These are phyloP conservation scores for Platanthera zijinensis DNA, from an alignment of 106 monocot species.

Conservation along the genomic window DNA sequence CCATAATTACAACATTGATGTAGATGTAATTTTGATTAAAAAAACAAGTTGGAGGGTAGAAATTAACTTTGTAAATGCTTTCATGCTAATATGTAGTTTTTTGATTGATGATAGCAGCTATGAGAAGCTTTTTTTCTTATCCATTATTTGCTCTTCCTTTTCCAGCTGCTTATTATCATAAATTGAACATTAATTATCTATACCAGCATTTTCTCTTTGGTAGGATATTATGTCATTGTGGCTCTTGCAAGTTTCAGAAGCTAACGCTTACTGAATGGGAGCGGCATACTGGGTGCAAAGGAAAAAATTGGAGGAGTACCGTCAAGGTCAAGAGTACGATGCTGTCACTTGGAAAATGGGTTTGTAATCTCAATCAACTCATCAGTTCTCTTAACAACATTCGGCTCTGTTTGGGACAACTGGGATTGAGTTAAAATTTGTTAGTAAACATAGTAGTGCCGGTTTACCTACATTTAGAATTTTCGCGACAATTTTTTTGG, in stretches of 20 bases:
- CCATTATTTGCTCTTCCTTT: background rate
- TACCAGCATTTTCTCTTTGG: background rate
- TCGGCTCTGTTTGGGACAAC: background rate
- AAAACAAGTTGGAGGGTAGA: background rate
- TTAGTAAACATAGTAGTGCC: no score
- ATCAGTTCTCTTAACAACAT: background rate
- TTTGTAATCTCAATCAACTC: constrained; percentile 22
- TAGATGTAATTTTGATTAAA: background rate
- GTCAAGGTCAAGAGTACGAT: constrained; percentile 67
- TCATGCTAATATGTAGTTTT: background rate
- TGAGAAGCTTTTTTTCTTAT: background rate
- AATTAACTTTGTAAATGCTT: background rate
- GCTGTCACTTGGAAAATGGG: constrained; percentile 75
- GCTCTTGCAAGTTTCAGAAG: constrained; percentile 53
- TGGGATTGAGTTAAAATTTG: no score
- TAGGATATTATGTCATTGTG: constrained; percentile 77
- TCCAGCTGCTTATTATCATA: background rate
- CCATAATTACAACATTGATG: background rate
- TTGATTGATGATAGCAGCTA: background rate
- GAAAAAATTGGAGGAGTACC: constrained; percentile 82
- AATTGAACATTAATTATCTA: background rate
- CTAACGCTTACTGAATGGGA: constrained; percentile 73
- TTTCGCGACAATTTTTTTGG: no score
- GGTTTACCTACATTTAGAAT: no score
- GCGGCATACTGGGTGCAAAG: constrained; percentile 83